Percentiles rank a stretch among this genome's conserved stretches.
Evolutionary conservation across 306 rosid species (phyloP).

Genomic region (Vicia faba): DNA sequence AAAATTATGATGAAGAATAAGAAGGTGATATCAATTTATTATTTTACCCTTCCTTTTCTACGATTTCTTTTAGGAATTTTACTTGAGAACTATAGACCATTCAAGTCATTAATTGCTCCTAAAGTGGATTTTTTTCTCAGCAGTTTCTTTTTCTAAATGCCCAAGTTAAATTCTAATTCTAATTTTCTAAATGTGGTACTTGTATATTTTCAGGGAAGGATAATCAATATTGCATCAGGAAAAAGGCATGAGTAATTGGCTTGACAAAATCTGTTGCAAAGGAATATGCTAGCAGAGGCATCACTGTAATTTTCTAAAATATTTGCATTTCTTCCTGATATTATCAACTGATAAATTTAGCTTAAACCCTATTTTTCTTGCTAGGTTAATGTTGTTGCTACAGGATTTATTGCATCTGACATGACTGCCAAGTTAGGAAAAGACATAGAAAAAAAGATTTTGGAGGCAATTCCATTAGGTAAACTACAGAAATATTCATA

Average conservation of each 20-base stretch:
- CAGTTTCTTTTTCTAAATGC: neutral
- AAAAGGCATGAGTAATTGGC: no score
- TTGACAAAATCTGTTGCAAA: no score
- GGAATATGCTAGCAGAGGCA: constrained; percentile 86
- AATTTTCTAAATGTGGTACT: constrained; percentile 16
- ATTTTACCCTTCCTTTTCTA: neutral
- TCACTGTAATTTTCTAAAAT: constrained; percentile 55
- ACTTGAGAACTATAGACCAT: constrained; percentile 1
- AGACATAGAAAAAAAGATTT: no score
- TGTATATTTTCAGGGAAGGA: constrained; percentile 76
- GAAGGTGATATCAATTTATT: constrained; percentile 56
- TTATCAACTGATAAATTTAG: constrained; percentile 29
- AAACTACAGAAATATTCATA: constrained; percentile 8
- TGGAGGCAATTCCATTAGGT: no score
- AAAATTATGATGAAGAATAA: constrained; percentile 93
- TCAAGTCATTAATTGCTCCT: constrained; percentile 21
- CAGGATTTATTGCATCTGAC: no score
- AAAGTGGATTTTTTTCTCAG: constrained; percentile 1
- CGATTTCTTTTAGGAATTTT: constrained; percentile 10
- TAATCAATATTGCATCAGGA: no score
- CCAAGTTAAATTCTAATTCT: neutral
- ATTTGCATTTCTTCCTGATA: constrained; percentile 23
- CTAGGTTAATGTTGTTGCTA: no score
- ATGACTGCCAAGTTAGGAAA: no score
- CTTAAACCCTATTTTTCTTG: constrained; percentile 26